Percentiles rank a stretch among this genome's conserved stretches.
These are phyloP conservation scores for Ajuga reptans DNA, from an alignment of 305 asterid species.

Conservation along the genomic window DNA sequence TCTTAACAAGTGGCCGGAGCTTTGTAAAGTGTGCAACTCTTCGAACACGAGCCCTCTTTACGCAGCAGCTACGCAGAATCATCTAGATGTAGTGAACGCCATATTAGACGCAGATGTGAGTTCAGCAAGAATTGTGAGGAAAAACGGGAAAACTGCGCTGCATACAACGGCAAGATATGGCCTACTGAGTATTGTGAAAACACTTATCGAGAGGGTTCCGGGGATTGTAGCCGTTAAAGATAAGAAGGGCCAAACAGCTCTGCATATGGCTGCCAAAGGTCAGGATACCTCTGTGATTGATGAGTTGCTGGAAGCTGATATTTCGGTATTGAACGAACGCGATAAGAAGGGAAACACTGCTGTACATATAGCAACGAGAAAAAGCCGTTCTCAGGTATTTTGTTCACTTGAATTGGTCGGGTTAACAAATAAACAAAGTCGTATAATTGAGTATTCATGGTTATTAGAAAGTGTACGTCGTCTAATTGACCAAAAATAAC, in stretches of 20 bases:
- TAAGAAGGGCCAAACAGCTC: conserved; percentile 94
- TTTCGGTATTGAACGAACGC: conserved; percentile 63
- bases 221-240: conserved; percentile 71
- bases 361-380: conserved; percentile 80
- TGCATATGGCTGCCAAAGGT: conserved; percentile 99
- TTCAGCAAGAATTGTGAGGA: conserved; percentile 68
- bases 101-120: conserved; percentile 72
- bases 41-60: conserved; percentile 92
- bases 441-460: no score
- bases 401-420: no score
- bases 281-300: conserved; percentile 66
- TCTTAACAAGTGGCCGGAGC: conserved; percentile 81
- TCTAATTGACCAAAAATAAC: no score
- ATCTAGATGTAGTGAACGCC: conserved; percentile 67
- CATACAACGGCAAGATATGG: conserved; percentile 92
- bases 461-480: no score
- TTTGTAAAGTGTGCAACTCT: conserved; percentile 77
- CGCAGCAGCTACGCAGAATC: conserved; percentile 76
- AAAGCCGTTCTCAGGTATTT: conserved; percentile 77
- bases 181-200: conserved; percentile 50
- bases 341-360: conserved; percentile 97
- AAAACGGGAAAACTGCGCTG: conserved; percentile 85
- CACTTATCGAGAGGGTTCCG: conserved; percentile 71
- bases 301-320: conserved; percentile 71
- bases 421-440: no score